These are phyloP conservation scores for Helminthosporium solani DNA, from an alignment of 2,329 filamentous ascomycete genomes.

Conservation along the genomic window DNA sequence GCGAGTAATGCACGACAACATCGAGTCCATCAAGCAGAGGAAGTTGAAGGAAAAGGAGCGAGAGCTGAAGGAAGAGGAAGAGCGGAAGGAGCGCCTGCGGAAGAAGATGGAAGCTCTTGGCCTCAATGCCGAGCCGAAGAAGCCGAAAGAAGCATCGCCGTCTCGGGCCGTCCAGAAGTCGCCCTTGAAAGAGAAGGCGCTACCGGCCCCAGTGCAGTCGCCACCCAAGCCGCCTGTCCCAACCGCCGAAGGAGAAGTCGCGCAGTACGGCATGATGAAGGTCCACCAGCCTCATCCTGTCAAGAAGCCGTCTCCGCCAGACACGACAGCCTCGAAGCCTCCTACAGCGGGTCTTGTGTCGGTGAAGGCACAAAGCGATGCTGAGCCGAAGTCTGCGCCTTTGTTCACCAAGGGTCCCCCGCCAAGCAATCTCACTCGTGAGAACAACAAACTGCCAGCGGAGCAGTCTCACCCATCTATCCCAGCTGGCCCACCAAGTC, in stretches of 20 bases:
- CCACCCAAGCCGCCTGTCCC: constrained; percentile 61
- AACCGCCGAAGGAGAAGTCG: constrained; percentile 57
- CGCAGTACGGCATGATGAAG: constrained; percentile 64
- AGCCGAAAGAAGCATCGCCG: constrained; percentile 41
- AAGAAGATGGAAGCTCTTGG: constrained; percentile 72
- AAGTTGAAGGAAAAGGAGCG: constrained; percentile 58
- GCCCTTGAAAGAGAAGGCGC: constrained; percentile 49
- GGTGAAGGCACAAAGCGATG: constrained; percentile 21
- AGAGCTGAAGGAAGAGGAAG: constrained; percentile 71
- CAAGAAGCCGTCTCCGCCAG: constrained; percentile 28
- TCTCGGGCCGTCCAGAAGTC: constrained; percentile 35
- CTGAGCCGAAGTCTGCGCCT: constrained; percentile 17
- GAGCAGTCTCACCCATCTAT: constrained; percentile 19
- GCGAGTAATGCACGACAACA: constrained; percentile 68
- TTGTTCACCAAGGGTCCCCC: constrained; percentile 19
- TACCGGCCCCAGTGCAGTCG: constrained; percentile 38
- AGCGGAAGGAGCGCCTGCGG: constrained; percentile 67
- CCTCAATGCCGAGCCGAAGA: constrained; percentile 47
- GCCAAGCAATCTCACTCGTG: constrained; percentile 24
- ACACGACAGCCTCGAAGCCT: constrained; percentile 16
- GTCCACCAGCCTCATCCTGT: constrained; percentile 59
- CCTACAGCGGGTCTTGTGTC: constrained; percentile 15
- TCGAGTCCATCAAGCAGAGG: constrained; percentile 67
- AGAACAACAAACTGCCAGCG: constrained; percentile 19
- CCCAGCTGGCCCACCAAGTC: constrained; percentile 11